phyloP scores from a whole-genome alignment of 768 basidiomycete species.

The Megacollybia marginata region DNA sequence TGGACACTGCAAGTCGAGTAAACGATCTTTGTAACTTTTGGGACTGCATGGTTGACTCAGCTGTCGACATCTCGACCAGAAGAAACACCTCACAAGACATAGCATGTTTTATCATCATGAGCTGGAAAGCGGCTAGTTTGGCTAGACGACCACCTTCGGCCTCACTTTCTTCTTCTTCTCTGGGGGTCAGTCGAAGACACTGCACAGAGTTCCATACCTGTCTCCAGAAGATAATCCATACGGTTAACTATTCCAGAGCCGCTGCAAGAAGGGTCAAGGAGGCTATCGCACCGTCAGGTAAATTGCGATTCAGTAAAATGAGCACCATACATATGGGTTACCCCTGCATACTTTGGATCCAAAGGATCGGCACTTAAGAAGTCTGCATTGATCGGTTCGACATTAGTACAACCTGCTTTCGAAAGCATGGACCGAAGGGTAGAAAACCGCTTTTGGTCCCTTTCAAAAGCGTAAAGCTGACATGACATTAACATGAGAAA shows the following conservation, averaged over 20 bases:
- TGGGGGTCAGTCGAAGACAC: neutral
- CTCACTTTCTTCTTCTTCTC: constrained; percentile 53
- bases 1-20: constrained; percentile 98
- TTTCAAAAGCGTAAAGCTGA: constrained; percentile 84
- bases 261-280: constrained; percentile 95
- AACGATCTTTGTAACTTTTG: constrained; percentile 71
- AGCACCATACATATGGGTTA: constrained; percentile 78
- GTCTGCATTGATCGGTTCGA: constrained; percentile 67
- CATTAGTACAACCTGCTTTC: constrained; percentile 81
- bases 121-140: constrained; percentile 84
- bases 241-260: constrained; percentile 91
- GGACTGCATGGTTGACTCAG: constrained; percentile 41
- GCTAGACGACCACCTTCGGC: constrained; percentile 63
- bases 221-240: constrained; percentile 74
- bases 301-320: constrained; percentile 1
- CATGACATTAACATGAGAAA: constrained; percentile 1
- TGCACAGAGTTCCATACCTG: constrained; percentile 36
- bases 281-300: constrained; percentile 30
- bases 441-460: constrained; percentile 71
- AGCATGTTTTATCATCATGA: constrained; percentile 87
- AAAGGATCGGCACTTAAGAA: constrained; percentile 75
- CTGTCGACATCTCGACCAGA: constrained; percentile 7
- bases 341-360: constrained; percentile 51
- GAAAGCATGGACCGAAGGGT: constrained; percentile 81
- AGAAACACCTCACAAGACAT: constrained; percentile 68